phyloP scores from a whole-genome alignment of 2,329 filamentous ascomycete species.

The Ilyonectria sp. region DNA sequence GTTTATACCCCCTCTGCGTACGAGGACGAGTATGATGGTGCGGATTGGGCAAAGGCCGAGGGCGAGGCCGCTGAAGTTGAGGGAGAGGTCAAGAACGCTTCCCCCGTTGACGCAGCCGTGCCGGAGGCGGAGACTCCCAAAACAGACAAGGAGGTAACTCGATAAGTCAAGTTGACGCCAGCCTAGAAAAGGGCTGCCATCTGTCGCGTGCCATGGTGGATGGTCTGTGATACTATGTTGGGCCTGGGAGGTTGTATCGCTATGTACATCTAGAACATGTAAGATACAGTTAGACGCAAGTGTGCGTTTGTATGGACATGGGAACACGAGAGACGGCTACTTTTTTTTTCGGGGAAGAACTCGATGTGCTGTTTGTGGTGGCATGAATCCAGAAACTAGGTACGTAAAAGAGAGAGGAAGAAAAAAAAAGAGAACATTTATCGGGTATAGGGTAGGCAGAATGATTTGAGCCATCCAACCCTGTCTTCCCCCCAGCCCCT shows the following conservation, averaged over 20 bases:
- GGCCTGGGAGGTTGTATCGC: constrained; percentile 25
- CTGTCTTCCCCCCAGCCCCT: not conserved
- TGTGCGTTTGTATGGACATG: constrained; percentile 20
- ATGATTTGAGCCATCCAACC: not conserved
- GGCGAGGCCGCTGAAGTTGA: constrained; percentile 33
- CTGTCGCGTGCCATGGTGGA: not conserved
- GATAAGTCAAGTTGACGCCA: constrained; percentile 20
- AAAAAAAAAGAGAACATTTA: not conserved
- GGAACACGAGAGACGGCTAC: not conserved
- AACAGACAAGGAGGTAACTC: constrained; percentile 42
- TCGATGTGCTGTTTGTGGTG: not conserved
- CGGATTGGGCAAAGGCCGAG: constrained; percentile 45
- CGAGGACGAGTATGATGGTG: constrained; percentile 52
- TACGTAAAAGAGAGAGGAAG: not conserved
- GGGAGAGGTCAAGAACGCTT: constrained; percentile 31
- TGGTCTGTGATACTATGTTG: constrained; percentile 3
- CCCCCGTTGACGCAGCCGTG: constrained; percentile 30
- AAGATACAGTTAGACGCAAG: constrained; percentile 43
- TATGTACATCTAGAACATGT: constrained; percentile 48
- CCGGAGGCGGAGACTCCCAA: constrained; percentile 37
- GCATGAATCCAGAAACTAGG: no score
- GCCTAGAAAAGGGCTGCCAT: not conserved
- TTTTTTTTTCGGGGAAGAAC: not conserved
- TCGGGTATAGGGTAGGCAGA: constrained; percentile 19
- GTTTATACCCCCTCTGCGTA: constrained; percentile 64